Evolutionary conservation across 202 grass and related monocot genomes (phyloP), one percentile per base, ranked within the genome.

Genomic region (Zoysia matrella): DNA sequence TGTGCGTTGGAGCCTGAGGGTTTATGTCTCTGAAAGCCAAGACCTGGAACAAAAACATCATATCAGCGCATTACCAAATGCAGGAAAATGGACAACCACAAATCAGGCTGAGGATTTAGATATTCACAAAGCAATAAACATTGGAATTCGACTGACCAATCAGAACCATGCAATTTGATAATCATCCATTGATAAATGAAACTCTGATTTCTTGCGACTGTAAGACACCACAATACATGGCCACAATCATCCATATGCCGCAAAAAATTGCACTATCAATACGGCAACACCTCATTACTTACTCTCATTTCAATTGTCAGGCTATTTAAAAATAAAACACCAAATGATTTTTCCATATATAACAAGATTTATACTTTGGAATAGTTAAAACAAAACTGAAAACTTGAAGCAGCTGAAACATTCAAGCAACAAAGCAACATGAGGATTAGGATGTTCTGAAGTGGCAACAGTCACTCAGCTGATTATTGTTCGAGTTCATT

Each of bases 21-120:
- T 74, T 86, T 83, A 97, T 92, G 87, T 97, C 94, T 86, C 92
- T 90, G 80, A 97, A 97, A 85, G 94, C 94, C 68, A 94, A 70
- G 47, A 85, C 94, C 94, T 97, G 83, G 3, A 74, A 74, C 67
- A 16, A 71, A 61, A 80, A 60, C 67, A 80, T 71, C 67, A 50
- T 3, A 69, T 57, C 1, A 44, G 15, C 3, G 4, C 1, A 14
- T 8, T 48, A 15, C 12, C 30, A 47, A 58, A 11, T 69, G 0
- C 12, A 80, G 65, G 0, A 69, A 58, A 57, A 69, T 13, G 16
- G 44, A 67, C 4, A 52, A 68, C 50, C 15, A 69, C 5, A 56
- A 47, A 68, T 8, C 44, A 45, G n/a, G 65, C 64, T 57, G n/a
- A 69, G 36, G 3, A 51, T 43, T 52, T 51, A 76, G 4, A 40